Base-by-base conservation (phyloP, 2,329 filamentous ascomycete species). In the Thermoascus crustaceus region DNA sequence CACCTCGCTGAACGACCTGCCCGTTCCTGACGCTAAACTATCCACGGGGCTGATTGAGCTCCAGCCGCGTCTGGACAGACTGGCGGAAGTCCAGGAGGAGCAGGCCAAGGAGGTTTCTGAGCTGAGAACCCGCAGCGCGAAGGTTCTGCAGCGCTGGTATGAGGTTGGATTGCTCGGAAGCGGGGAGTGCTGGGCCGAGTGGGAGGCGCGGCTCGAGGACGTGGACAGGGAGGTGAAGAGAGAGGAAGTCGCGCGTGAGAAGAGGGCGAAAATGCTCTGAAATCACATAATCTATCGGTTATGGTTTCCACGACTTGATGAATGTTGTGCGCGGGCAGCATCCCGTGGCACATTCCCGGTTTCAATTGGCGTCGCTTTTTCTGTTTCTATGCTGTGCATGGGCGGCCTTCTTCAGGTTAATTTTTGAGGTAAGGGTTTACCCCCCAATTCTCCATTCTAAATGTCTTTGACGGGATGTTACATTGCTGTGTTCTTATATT, bases 81-180 rank as follows among this genome's bases (percentile, higher is more conserved):
- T 66, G 8, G 45, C 55, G 30, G 38, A 45, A 18, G 49, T 45
- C 22, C 66, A 69, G 49, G 50, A 56, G 4, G 48, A 55, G 13
- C 61, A 69, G 43, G 57, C 58, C 10, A 43, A 38, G 8, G 52
- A 61, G 21, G 53, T 69, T 8, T 59, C 58, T 5, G 62, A 63
- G 34, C 39, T 71, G 34, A 52, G 65, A 21, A 49, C 59, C 7
- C 57, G 63, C 8, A 67, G 63, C 35, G 66, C 65, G 17, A 57
- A 58, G 43, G 64, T 74, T 16, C 61, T 86, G 40, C 72, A 80
- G 45, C 61, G 68, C 22, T 93, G 85, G 81, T 87, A 89, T 59
- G 79, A 87, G 55, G 66, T 75, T 16, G 76, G 78, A 3, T 69
- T 91, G 27, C 64, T 94, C 31, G 72, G 73, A 7, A 76, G 76